These are phyloP conservation scores for Cyamopsis tetragonoloba DNA, from an alignment of 306 rosid species.

Conservation along the genomic window DNA sequence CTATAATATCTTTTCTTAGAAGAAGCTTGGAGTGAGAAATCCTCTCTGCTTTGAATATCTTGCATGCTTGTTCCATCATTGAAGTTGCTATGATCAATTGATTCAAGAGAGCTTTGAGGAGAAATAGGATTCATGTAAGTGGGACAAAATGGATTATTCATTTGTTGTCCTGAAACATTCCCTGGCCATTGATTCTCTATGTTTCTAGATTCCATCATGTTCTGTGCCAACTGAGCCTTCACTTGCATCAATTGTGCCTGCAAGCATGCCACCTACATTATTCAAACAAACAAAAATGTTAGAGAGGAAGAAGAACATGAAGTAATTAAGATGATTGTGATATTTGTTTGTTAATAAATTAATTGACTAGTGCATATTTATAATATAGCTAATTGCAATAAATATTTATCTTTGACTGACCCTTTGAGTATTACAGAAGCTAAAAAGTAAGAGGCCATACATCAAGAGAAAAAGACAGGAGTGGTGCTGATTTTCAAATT, in stretches of 20 bases:
- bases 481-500: constrained; percentile 24
- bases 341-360: constrained; percentile 21
- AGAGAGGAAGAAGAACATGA: not conserved
- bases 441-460: not conserved
- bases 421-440: constrained; percentile 30
- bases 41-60: constrained; percentile 53
- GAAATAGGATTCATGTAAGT: constrained; percentile 61
- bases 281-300: not conserved
- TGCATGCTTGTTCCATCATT: constrained; percentile 48
- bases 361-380: constrained; percentile 22
- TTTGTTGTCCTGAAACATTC: constrained; percentile 31
- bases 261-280: constrained; percentile 74
- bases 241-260: constrained; percentile 86
- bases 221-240: constrained; percentile 76
- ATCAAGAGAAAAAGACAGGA: constrained; percentile 31
- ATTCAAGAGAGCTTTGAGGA: constrained; percentile 85
- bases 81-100: constrained; percentile 48
- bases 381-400: not conserved
- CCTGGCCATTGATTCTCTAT: constrained; percentile 52
- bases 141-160: constrained; percentile 37
- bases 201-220: constrained; percentile 38
- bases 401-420: constrained; percentile 29
- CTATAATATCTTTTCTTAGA: constrained; percentile 46
- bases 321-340: not conserved
- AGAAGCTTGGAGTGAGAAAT: constrained; percentile 34